Base-by-base conservation (phyloP, 768 basidiomycete genomes). In the Candolleomyces aberdarensis region DNA sequence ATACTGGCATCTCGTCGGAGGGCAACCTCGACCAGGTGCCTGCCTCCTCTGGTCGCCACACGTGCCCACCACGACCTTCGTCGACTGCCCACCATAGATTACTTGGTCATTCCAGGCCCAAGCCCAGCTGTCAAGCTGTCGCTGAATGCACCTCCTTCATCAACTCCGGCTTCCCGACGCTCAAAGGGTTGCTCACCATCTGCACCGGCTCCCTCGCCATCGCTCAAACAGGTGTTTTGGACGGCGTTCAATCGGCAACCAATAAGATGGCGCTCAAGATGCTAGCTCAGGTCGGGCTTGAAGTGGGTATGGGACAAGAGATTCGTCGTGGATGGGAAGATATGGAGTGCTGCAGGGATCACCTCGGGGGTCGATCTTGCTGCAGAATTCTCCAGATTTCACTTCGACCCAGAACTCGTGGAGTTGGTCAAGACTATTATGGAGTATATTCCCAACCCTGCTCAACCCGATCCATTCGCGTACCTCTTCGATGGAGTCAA, bases 281-380 rank as follows among this genome's bases (percentile, higher is more conserved):
- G 3, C 9, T 64, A 0, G 64, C 63, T 3, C 11, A 59, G 41
- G 44, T 41, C 1, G 65, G 65, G 8, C 3, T 36, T 73, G 11
- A 71, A 66, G 7, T 71, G 71, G 72, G 64, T 73, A 13, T 66
- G 67, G 19, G 70, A 73, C 57, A 61, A 64, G 32, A 48, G 70
- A 49, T 73, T 70, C 67, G 64, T 64, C 20, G 58, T 68, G 3
- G 72, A 73, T 48, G 69, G 70, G 14, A 71, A 71, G 61, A 59
- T 71, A 2, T 71, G 71, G 71, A 71, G 69, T 22, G 61, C 67
- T 1, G 71, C 63, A 13, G 72, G 70, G 10, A 55, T 70, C 11
- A 73, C 70, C 0, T 60, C 69, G 5, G 71, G 71, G 2, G 54
- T 73, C 31, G 72, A 73, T 47, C 64, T 73, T 17, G 68, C 66